These are phyloP conservation scores for Peterozyma toletana DNA, from an alignment of 805 yeast species.

Conservation along the genomic window DNA sequence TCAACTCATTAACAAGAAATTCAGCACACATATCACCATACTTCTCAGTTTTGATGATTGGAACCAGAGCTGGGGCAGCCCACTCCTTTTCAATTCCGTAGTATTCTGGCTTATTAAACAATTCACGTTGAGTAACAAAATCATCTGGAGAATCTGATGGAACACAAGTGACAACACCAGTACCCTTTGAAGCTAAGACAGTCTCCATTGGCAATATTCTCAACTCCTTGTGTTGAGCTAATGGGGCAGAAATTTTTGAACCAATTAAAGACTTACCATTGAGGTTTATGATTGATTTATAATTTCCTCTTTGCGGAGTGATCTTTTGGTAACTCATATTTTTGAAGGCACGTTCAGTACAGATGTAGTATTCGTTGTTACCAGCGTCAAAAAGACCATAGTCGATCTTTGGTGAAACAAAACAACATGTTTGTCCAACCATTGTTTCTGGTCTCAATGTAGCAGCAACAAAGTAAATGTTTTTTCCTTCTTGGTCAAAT, in stretches of 20 bases:
- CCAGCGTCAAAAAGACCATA: constrained; percentile 92
- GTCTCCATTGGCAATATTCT: constrained; percentile 97
- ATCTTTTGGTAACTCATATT: constrained; percentile 94
- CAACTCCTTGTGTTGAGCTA: constrained; percentile 60
- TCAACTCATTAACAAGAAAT: constrained; percentile 72
- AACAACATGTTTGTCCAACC: constrained; percentile 98
- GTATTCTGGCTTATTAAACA: constrained; percentile 84
- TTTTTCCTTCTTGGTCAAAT: constrained; percentile 45
- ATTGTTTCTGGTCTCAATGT: constrained; percentile 98
- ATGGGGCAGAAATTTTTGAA: constrained; percentile 79
- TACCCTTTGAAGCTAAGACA: constrained; percentile 90
- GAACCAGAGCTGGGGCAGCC: constrained; percentile 68
- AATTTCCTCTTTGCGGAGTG: constrained; percentile 83
- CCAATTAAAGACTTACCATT: constrained; percentile 77
- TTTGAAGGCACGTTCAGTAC: constrained; percentile 93
- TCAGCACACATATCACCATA: constrained; percentile 90
- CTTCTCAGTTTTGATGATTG: constrained; percentile 72
- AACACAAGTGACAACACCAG: constrained; percentile 98
- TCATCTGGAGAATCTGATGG: constrained; percentile 99
- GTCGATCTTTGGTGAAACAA: constrained; percentile 88
- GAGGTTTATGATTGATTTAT: constrained; percentile 49
- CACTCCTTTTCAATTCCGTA: constrained; percentile 80
- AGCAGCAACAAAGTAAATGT: constrained; percentile 84
- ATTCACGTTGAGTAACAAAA: constrained; percentile 77
- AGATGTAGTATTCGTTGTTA: constrained; percentile 63